phyloP scores from a whole-genome alignment of 768 basidiomycete species.

The Tulasnella sp. region DNA sequence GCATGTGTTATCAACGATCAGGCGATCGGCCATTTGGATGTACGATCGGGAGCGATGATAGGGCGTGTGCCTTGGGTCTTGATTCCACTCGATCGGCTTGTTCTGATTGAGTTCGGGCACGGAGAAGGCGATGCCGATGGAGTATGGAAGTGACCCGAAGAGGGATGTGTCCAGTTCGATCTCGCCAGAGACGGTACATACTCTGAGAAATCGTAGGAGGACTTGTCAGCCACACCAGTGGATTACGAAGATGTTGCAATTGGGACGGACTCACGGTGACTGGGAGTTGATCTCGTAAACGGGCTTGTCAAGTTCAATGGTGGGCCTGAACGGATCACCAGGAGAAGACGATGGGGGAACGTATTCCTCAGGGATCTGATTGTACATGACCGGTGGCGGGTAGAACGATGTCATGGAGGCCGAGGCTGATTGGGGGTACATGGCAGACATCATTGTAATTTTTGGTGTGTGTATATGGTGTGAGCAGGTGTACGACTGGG shows the following conservation, averaged over 20 bases:
- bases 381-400: conserved; percentile 1
- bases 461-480: not conserved
- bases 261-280: conserved; percentile 4
- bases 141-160: conserved; percentile 12
- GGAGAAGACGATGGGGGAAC: conserved; percentile 12
- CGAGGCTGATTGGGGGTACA: conserved; percentile 9
- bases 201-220: not conserved
- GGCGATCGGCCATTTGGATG: conserved; percentile 15
- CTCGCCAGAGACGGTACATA: conserved; percentile 13
- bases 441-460: conserved; percentile 2
- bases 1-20: conserved; percentile 13
- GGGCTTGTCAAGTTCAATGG: conserved; percentile 10
- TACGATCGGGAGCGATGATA: conserved; percentile 11
- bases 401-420: conserved; percentile 13
- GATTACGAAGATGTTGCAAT: not conserved
- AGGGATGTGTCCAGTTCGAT: conserved; percentile 13
- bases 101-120: not conserved
- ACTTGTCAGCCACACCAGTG: too few species aligned
- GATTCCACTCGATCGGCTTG: conserved; percentile 16
- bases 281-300: conserved; percentile 11
- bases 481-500: not conserved
- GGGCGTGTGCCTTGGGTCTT: conserved; percentile 9
- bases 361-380: conserved; percentile 14
- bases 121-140: conserved; percentile 15
- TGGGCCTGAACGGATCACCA: conserved; percentile 13